phyloP scores from a whole-genome alignment of 306 rosid genomes.

The Leucaena leucocephala region DNA sequence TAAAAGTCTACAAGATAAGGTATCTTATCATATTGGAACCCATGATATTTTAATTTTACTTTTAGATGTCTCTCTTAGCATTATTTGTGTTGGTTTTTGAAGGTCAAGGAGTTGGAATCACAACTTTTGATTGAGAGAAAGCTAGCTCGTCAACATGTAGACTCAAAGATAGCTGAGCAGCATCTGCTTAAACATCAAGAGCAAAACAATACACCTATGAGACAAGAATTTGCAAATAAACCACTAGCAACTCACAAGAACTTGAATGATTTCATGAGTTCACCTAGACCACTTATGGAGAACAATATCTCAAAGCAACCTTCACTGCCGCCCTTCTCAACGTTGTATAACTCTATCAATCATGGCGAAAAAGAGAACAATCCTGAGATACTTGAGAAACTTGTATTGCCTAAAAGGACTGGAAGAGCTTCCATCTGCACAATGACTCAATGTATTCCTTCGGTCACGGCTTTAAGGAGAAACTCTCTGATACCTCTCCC shows the following conservation, averaged over 20 bases:
- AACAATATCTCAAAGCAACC: conserved; percentile 61
- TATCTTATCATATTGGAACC: conserved; percentile 36
- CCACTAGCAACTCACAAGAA: conserved; percentile 59
- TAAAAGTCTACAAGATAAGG: conserved; percentile 86
- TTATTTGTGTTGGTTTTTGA: conserved; percentile 30
- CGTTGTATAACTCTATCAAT: conserved; percentile 61
- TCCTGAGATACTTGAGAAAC: conserved; percentile 61
- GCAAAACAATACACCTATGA: conserved; percentile 48
- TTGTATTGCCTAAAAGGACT: conserved; percentile 59
- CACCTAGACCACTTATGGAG: conserved; percentile 60
- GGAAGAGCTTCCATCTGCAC: conserved; percentile 88
- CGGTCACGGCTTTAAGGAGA: conserved; percentile 65
- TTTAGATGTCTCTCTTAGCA: conserved; percentile 30
- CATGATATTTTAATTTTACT: neutral
- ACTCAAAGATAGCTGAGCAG: conserved; percentile 93
- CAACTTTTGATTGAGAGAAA: conserved; percentile 93
- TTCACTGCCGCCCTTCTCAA: conserved; percentile 46
- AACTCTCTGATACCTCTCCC: conserved; percentile 89
- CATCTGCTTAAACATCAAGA: conserved; percentile 50
- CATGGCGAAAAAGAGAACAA: conserved; percentile 83
- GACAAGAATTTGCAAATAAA: conserved; percentile 53
- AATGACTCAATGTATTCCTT: conserved; percentile 56
- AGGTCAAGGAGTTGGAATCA: conserved; percentile 93
- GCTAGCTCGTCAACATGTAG: conserved; percentile 95
- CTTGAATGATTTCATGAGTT: conserved; percentile 48